These are phyloP conservation scores for Populus hybrid DNA, from an alignment of 441 rosid species.

Conservation along the genomic window DNA sequence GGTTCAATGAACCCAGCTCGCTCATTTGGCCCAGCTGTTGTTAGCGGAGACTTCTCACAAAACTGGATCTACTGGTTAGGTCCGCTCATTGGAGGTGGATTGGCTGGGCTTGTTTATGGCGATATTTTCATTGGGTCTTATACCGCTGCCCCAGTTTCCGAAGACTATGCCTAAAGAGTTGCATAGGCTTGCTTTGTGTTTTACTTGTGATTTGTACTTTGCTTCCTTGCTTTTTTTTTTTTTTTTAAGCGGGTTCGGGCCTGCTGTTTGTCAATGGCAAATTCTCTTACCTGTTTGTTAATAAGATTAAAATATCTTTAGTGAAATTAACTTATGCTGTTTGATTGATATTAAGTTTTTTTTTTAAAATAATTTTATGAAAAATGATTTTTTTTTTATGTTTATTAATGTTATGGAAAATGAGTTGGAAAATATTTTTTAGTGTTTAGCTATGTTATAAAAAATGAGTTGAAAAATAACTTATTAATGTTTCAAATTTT, in stretches of 20 bases:
- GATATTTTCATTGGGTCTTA: slow-evolving; percentile 68
- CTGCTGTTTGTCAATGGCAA: slow-evolving; percentile 3
- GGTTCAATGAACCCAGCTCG: slow-evolving; percentile 98
- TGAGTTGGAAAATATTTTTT: too few relatives aligned
- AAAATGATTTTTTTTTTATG: too few relatives aligned
- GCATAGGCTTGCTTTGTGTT: neutral
- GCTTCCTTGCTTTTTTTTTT: neutral
- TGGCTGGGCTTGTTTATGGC: slow-evolving; percentile 78
- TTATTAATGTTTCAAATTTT: too few relatives aligned
- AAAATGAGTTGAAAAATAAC: too few relatives aligned
- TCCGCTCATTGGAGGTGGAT: slow-evolving; percentile 77
- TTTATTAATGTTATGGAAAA: too few relatives aligned
- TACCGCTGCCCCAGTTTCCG: slow-evolving; percentile 34
- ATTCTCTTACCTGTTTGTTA: neutral
- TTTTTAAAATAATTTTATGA: neutral
- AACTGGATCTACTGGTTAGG: slow-evolving; percentile 88
- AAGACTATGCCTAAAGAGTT: slow-evolving; percentile 27
- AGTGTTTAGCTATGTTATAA: too few relatives aligned
- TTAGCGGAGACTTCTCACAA: slow-evolving; percentile 62
- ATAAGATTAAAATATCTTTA: neutral
- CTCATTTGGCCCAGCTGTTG: slow-evolving; percentile 85
- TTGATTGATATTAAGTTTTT: neutral
- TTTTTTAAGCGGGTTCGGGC: slow-evolving; percentile 2
- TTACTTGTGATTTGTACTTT: neutral
- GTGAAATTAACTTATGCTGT: neutral